Percentiles rank a stretch among this genome's conserved stretches.
Evolutionary conservation across 2,329 filamentous ascomycete species (phyloP).

Genomic region (Huntiella savannae): DNA sequence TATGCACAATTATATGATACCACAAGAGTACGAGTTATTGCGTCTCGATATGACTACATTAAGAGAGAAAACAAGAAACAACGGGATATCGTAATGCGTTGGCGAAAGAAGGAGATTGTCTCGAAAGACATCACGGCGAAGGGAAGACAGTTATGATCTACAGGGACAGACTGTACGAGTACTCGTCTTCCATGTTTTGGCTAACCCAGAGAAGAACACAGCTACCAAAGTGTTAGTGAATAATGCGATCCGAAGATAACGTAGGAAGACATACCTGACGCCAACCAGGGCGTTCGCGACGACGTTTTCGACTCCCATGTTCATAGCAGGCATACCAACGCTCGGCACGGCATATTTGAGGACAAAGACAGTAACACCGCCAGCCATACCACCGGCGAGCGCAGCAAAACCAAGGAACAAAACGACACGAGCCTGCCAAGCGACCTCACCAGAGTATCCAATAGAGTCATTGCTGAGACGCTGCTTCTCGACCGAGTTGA

Average conservation of each 20-base stretch:
- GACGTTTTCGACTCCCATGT: conserved; percentile 49
- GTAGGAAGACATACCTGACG: conserved; percentile 28
- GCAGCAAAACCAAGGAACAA: conserved; percentile 48
- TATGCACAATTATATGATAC: too few relatives aligned
- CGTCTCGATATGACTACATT: too few relatives aligned
- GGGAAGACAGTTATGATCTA: conserved; percentile 17
- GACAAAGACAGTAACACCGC: conserved; percentile 48
- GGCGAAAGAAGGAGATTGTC: neutral
- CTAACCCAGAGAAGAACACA: conserved; percentile 47
- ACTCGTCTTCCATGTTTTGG: conserved; percentile 57
- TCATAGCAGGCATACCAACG: conserved; percentile 39
- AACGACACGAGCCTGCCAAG: conserved; percentile 50
- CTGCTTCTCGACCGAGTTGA: conserved; percentile 50
- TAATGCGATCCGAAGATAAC: neutral
- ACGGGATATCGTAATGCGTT: neutral
- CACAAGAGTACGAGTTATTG: too few relatives aligned
- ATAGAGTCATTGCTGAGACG: conserved; percentile 44
- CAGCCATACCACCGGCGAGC: conserved; percentile 48
- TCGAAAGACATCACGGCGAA: neutral
- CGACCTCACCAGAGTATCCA: conserved; percentile 42
- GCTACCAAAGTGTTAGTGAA: conserved; percentile 19
- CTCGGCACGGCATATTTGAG: conserved; percentile 42
- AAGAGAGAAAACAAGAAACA: neutral
- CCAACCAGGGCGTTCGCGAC: conserved; percentile 45
- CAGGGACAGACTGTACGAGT: conserved; percentile 46